phyloP scores from a whole-genome alignment of 176 grass and related monocot species.

The Zizania latifolia region DNA sequence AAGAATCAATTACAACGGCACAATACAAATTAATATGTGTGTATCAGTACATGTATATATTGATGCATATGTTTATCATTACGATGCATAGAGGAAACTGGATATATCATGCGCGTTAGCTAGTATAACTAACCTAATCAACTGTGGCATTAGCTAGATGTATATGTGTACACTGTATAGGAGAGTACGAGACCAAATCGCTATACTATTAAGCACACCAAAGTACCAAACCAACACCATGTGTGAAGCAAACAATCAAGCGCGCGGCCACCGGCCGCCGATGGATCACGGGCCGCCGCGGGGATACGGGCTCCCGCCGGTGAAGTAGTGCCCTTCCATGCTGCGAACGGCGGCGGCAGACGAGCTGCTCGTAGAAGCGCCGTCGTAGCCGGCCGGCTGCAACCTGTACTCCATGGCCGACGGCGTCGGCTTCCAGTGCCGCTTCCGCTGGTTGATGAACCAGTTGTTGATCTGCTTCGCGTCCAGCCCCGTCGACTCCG shows the following conservation, averaged over 20 bases:
- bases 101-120: not conserved
- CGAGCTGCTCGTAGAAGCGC: conserved; percentile 34
- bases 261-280: not conserved
- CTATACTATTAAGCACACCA: not conserved
- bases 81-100: not conserved
- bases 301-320: conserved; percentile 37
- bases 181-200: not conserved
- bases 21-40: no score
- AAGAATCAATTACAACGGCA: not conserved
- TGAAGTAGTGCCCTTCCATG: conserved; percentile 53
- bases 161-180: not conserved
- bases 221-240: not conserved
- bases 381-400: not conserved
- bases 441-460: conserved; percentile 95
- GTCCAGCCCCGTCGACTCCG: conserved; percentile 70
- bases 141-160: not conserved
- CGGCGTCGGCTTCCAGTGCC: conserved; percentile 79
- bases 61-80: not conserved
- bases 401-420: conserved; percentile 26
- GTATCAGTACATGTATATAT: no score
- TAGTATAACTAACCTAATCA: not conserved
- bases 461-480: conserved; percentile 89
- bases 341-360: not conserved
- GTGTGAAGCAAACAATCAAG: no score
- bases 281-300: conserved; percentile 16